Evolutionary conservation across 2,329 filamentous ascomycete genomes (phyloP).

Genomic region (Mycosphaerelloides madeirae): DNA sequence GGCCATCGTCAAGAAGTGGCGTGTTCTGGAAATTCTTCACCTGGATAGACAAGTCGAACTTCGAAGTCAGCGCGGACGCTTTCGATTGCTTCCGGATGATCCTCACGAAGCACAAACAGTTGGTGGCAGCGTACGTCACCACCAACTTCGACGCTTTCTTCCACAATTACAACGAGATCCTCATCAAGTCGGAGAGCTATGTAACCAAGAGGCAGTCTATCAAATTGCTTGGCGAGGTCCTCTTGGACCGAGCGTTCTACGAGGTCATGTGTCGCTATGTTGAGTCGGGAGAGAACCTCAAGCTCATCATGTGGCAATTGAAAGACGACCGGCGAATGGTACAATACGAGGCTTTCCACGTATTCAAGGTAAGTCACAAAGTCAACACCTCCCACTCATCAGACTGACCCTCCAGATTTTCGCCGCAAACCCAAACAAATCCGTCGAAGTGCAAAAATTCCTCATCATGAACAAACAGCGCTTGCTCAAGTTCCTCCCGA

Average conservation of each 20-base stretch:
- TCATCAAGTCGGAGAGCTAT: constrained; percentile 91
- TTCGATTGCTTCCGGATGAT: constrained; percentile 97
- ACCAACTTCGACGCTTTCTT: constrained; percentile 95
- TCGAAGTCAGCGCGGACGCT: constrained; percentile 94
- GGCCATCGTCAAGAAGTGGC: constrained; percentile 70
- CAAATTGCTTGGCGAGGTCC: constrained; percentile 89
- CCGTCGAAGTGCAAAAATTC: constrained; percentile 90
- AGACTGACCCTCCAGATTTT: constrained; percentile 61
- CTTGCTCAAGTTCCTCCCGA: constrained; percentile 79
- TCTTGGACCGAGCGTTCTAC: constrained; percentile 94
- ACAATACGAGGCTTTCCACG: constrained; percentile 97
- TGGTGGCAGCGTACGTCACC: constrained; percentile 81
- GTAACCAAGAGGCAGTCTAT: constrained; percentile 98
- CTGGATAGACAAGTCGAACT: constrained; percentile 94
- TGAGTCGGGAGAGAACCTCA: constrained; percentile 89
- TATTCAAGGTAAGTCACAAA: constrained; percentile 68
- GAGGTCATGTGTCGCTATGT: constrained; percentile 98
- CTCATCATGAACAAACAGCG: constrained; percentile 94
- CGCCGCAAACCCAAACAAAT: constrained; percentile 97
- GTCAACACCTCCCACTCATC: not conserved
- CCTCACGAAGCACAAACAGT: constrained; percentile 84
- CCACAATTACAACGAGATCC: constrained; percentile 75
- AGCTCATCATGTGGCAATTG: constrained; percentile 96
- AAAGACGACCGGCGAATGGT: constrained; percentile 98
- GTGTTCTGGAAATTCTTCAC: constrained; percentile 96